phyloP scores from a whole-genome alignment of 148 eudicot genomes.

The Vaccinium vitisidaea region DNA sequence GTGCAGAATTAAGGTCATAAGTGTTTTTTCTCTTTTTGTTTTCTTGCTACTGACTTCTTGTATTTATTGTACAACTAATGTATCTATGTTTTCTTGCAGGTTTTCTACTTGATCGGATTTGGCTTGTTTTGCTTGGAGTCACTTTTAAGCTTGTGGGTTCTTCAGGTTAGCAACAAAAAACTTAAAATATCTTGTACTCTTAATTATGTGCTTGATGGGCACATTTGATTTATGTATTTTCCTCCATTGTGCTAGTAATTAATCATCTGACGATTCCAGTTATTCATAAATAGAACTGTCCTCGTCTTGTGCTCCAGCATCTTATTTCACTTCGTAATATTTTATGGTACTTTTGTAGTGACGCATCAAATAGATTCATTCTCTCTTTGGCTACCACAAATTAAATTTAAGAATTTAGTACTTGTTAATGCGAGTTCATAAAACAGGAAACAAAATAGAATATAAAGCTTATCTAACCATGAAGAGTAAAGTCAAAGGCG shows the following conservation, averaged over 20 bases:
- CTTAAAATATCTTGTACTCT: background rate
- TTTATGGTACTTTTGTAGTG: background rate
- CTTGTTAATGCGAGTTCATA: background rate
- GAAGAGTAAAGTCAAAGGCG: background rate
- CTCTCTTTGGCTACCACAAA: background rate
- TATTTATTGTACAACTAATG: background rate
- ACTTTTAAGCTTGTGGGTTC: slow-evolving; percentile 96
- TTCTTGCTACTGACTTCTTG: background rate
- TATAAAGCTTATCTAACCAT: background rate
- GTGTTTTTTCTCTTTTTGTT: background rate
- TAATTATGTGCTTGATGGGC: too few relatives aligned
- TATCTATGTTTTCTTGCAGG: slow-evolving; percentile 41
- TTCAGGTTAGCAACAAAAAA: slow-evolving; percentile 65
- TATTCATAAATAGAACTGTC: background rate
- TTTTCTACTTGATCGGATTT: slow-evolving; percentile 88
- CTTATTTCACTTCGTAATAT: background rate
- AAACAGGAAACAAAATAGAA: background rate
- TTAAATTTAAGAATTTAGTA: background rate
- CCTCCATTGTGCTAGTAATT: background rate
- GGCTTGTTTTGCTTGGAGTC: slow-evolving; percentile 85
- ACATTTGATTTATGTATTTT: slow-evolving; percentile 1
- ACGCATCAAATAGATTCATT: background rate
- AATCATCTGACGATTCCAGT: background rate
- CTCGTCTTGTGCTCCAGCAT: background rate
- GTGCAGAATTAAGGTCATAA: background rate